These are phyloP conservation scores for Salvia miltiorrhiza DNA, from an alignment of 257 asterid species.

Conservation along the genomic window DNA sequence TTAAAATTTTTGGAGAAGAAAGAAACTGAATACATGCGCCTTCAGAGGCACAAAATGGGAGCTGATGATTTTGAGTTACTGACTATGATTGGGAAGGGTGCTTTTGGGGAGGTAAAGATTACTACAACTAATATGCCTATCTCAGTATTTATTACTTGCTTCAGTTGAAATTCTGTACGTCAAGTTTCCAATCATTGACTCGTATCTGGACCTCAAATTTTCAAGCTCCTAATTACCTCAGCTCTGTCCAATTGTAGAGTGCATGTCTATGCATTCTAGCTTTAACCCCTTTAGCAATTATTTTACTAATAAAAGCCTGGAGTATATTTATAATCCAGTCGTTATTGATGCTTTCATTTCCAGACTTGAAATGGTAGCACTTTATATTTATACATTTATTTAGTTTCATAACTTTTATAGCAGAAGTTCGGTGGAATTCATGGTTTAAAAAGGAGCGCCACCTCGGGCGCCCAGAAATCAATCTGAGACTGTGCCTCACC, in stretches of 20 bases:
- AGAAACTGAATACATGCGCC: conserved; percentile 99
- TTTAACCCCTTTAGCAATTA: neutral
- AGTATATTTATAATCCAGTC: neutral
- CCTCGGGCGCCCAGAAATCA: too few relatives aligned
- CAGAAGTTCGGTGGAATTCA: neutral
- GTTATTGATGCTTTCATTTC: neutral
- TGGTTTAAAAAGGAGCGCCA: too few relatives aligned
- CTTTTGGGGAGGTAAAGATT: conserved; percentile 90
- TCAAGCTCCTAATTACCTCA: neutral
- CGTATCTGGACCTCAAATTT: conserved; percentile 1
- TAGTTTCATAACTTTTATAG: neutral
- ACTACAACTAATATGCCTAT: neutral
- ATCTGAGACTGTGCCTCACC: too few relatives aligned
- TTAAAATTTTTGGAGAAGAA: conserved; percentile 86
- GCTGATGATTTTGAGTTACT: conserved; percentile 88
- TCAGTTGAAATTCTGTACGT: neutral
- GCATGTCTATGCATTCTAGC: neutral
- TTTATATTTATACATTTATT: neutral
- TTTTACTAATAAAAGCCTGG: neutral
- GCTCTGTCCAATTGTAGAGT: neutral
- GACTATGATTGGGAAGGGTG: conserved; percentile 98
- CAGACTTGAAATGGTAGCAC: neutral
- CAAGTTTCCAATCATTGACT: neutral
- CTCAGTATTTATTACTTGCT: conserved; percentile 4
- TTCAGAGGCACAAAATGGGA: conserved; percentile 96